These are phyloP conservation scores for Exserohilum rostratum DNA, from an alignment of 2,329 filamentous ascomycete genomes.

Conservation along the genomic window DNA sequence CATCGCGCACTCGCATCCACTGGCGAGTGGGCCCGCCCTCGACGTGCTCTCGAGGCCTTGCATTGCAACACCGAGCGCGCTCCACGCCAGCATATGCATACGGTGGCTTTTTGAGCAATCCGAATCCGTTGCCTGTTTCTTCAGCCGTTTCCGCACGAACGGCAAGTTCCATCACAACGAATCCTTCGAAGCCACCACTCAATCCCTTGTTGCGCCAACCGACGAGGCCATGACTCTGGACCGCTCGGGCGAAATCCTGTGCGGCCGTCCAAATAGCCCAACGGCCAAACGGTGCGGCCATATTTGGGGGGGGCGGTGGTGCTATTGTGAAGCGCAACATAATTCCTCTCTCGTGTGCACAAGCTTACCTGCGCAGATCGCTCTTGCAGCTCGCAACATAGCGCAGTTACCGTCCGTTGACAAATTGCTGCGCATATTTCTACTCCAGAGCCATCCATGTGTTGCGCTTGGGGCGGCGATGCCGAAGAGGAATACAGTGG, in stretches of 20 bases:
- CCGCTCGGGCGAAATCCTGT: slow-evolving; percentile 14
- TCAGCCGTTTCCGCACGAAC: slow-evolving; percentile 17
- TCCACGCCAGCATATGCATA: neutral
- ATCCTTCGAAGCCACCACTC: slow-evolving; percentile 14
- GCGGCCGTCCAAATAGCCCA: neutral
- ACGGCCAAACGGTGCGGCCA: neutral
- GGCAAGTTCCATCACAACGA: slow-evolving; percentile 14
- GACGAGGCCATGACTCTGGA: slow-evolving; percentile 10
- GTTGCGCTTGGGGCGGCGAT: neutral
- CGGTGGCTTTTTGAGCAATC: slow-evolving; percentile 6
- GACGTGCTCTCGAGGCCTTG: neutral
- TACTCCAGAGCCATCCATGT: no score
- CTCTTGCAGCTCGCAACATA: neutral
- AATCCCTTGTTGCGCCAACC: slow-evolving; percentile 8
- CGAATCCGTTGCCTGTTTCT: slow-evolving; percentile 2
- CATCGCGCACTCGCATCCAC: neutral
- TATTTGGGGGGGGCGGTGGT: neutral
- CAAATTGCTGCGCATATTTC: neutral
- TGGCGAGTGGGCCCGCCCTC: neutral
- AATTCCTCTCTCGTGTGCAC: neutral
- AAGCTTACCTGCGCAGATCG: neutral
- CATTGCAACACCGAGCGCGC: neutral
- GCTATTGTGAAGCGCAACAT: neutral
- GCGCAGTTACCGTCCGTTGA: neutral
- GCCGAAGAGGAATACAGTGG: slow-evolving; percentile 4